A percentile compares a stretch with the other conserved stretches of the same genome.
Evolutionary conservation across 805 yeast species (phyloP).

Genomic region (Saccharomycopsis sp.): DNA sequence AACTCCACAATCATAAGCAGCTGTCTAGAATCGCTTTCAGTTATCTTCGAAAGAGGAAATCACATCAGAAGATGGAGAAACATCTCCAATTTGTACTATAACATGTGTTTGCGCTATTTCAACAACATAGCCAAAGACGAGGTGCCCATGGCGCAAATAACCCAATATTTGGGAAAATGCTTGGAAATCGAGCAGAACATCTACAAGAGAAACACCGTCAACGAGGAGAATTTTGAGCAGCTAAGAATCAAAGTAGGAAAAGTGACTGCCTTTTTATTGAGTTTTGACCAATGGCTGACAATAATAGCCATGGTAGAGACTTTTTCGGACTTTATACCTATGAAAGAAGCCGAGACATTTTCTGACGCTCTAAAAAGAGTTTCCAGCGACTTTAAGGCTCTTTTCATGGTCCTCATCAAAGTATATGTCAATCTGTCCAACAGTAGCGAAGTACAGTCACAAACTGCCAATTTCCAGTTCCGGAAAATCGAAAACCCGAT

Average conservation of each 20-base stretch:
- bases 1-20: conserved; percentile 11
- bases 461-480: background rate
- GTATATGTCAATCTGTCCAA: background rate
- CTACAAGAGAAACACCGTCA: conserved; percentile 10
- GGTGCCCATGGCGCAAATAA: conserved; percentile 18
- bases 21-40: conserved; percentile 21
- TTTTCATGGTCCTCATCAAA: background rate
- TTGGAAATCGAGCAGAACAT: conserved; percentile 30
- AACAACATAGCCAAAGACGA: conserved; percentile 13
- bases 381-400: background rate
- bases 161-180: conserved; percentile 25
- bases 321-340: background rate
- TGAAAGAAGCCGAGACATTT: background rate
- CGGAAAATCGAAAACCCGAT: background rate
- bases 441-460: background rate
- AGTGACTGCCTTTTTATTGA: conserved; percentile 27
- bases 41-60: conserved; percentile 23
- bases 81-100: conserved; percentile 40
- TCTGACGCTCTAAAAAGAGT: background rate
- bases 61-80: conserved; percentile 38
- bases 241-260: conserved; percentile 31
- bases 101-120: conserved; percentile 30
- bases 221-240: conserved; percentile 18
- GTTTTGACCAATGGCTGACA: conserved; percentile 18
- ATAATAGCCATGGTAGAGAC: background rate